A percentile compares a stretch with the other conserved stretches of the same genome.
Evolutionary conservation across 2,329 filamentous ascomycete genomes (phyloP).

Genomic region (Graphiopsis chlorocephala): DNA sequence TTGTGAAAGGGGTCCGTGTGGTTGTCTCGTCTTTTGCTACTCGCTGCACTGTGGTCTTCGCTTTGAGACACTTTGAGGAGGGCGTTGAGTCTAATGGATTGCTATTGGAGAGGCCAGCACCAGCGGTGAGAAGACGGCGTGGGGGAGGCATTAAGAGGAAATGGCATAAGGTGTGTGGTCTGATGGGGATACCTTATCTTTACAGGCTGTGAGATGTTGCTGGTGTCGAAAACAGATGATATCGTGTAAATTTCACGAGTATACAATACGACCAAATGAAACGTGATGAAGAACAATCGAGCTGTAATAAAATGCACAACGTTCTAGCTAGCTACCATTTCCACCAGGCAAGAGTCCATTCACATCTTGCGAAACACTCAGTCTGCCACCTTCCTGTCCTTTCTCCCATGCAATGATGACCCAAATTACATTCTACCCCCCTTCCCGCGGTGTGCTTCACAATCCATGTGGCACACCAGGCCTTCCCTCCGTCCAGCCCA

Average conservation of each 20-base stretch:
- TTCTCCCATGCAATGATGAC: slow-evolving; percentile 2
- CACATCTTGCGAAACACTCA: not conserved
- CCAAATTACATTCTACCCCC: not conserved
- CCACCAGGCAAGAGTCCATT: not conserved
- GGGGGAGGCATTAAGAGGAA: not conserved
- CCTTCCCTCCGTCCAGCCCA: not conserved
- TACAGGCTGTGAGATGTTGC: not conserved
- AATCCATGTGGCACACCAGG: not conserved
- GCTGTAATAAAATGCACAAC: slow-evolving; percentile 7
- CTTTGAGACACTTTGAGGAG: not conserved
- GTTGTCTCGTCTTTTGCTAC: not conserved
- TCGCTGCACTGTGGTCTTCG: not conserved
- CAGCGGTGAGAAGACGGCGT: not conserved
- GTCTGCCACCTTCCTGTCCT: not conserved
- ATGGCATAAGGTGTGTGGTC: not conserved
- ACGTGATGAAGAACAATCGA: not conserved
- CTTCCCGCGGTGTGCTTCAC: not conserved
- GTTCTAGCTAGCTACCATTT: not conserved
- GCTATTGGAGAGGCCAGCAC: not conserved
- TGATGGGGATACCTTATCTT: not conserved
- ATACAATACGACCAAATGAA: not conserved
- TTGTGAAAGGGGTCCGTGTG: not conserved
- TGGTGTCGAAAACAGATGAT: not conserved
- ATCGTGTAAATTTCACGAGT: not conserved
- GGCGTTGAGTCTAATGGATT: not conserved